A percentile compares a stretch with the other conserved stretches of the same genome.
phyloP scores from a whole-genome alignment of 78 protist species.

The Dictyostelium citrinum region DNA sequence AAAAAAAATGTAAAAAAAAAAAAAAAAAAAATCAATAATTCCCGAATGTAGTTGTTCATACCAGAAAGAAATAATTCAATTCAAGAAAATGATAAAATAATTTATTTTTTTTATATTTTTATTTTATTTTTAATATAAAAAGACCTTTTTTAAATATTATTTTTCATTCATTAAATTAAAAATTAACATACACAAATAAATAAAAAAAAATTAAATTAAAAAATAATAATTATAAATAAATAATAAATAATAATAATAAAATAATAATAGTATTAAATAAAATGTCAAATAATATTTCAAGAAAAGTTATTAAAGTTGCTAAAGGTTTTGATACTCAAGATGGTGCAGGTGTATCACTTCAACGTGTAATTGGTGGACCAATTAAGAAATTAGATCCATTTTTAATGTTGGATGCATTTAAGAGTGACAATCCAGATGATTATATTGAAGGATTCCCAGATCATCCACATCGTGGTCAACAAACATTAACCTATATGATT shows the following conservation, averaged over 20 bases:
- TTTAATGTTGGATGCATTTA: slow-evolving; percentile 74
- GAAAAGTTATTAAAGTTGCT: slow-evolving; percentile 2
- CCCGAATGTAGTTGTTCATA: neutral
- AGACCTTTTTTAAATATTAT: neutral
- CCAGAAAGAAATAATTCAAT: neutral
- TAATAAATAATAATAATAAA: neutral
- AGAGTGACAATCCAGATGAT: slow-evolving; percentile 37
- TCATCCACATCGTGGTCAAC: slow-evolving; percentile 93
- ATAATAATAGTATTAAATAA: neutral
- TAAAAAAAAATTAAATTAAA: neutral
- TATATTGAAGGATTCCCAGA: slow-evolving; percentile 80
- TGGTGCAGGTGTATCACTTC: slow-evolving; percentile 57
- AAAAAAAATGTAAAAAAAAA: too few relatives aligned
- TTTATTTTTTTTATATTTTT: neutral
- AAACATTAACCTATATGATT: slow-evolving; percentile 87
- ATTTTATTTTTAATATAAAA: neutral
- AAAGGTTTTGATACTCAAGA: slow-evolving; percentile 1
- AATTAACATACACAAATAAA: neutral
- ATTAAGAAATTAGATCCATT: slow-evolving; percentile 63
- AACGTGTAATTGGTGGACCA: slow-evolving; percentile 22
- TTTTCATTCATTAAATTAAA: neutral
- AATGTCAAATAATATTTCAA: neutral
- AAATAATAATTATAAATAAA: too few relatives aligned
- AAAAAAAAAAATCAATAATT: neutral
- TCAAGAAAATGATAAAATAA: neutral